phyloP scores from a whole-genome alignment of 116 monocot species.

The Phalaenopsis hybrid region DNA sequence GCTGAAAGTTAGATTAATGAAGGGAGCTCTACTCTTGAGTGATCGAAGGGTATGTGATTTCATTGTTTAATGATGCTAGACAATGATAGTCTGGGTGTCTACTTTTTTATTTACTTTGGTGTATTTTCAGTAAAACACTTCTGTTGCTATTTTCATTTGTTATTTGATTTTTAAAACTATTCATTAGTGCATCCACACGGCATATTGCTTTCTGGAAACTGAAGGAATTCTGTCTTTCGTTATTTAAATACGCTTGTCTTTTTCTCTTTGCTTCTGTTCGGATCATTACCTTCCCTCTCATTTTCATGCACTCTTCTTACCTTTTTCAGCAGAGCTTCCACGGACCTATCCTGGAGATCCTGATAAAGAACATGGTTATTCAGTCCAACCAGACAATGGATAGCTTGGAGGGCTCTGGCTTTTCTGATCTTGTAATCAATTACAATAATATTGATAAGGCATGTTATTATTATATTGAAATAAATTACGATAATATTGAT shows the following conservation, averaged over 20 bases:
- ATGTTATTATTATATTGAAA: slow-evolving; percentile 18
- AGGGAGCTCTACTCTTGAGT: slow-evolving; percentile 69
- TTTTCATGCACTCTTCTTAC: slow-evolving; percentile 12
- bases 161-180: not conserved
- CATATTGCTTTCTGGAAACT: not conserved
- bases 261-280: not conserved
- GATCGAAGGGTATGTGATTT: slow-evolving; percentile 68
- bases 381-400: slow-evolving; percentile 30
- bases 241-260: not conserved
- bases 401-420: slow-evolving; percentile 33
- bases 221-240: not conserved
- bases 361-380: slow-evolving; percentile 43
- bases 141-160: not conserved
- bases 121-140: not conserved
- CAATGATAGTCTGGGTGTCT: slow-evolving; percentile 1
- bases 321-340: slow-evolving; percentile 50
- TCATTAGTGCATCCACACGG: not conserved
- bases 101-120: not conserved
- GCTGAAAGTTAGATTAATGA: slow-evolving; percentile 40
- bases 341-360: slow-evolving; percentile 73
- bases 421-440: slow-evolving; percentile 53
- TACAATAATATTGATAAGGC: slow-evolving; percentile 98
- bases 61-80: not conserved
- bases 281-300: not conserved
- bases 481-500: slow-evolving; percentile 88